A percentile compares a stretch with the other conserved stretches of the same genome.
Evolutionary conservation across 805 yeast species (phyloP).

Genomic region (Candida sphagnicola): DNA sequence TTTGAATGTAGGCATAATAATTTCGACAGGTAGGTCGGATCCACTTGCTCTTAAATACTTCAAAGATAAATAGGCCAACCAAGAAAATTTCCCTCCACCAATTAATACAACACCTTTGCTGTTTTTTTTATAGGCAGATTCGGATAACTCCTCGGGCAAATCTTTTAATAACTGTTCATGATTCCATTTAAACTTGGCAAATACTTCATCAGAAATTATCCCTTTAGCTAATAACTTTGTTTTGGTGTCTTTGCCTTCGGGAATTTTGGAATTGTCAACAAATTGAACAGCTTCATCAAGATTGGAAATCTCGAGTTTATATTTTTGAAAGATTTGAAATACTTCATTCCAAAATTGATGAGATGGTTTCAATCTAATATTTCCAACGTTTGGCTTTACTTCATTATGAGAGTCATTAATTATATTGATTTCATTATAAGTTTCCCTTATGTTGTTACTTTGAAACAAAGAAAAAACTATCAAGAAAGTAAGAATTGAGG

Average conservation of each 20-base stretch:
- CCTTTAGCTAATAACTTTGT: conserved; percentile 24
- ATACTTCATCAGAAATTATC: conserved; percentile 16
- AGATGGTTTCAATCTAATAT: conserved; percentile 8
- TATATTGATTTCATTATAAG: not conserved
- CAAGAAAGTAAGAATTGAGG: not conserved
- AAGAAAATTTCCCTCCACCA: conserved; percentile 33
- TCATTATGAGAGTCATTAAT: not conserved
- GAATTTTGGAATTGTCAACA: conserved; percentile 15
- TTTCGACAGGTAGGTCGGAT: conserved; percentile 35
- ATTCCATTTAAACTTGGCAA: conserved; percentile 18
- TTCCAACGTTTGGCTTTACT: conserved; percentile 2
- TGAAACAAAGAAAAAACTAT: not conserved
- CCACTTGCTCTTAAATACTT: conserved; percentile 33
- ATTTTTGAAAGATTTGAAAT: conserved; percentile 18
- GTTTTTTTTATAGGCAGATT: conserved; percentile 16
- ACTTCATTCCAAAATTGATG: conserved; percentile 27
- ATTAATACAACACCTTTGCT: conserved; percentile 30
- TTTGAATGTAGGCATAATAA: conserved; percentile 28
- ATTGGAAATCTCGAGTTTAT: conserved; percentile 13
- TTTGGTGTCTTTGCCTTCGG: conserved; percentile 18
- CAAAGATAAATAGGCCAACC: conserved; percentile 32
- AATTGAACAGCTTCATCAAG: conserved; percentile 17
- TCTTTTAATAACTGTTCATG: conserved; percentile 17
- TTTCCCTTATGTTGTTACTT: not conserved
- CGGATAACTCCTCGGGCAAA: conserved; percentile 19